Base-by-base conservation (phyloP, 2,329 filamentous ascomycete species). In the Orbilia brochopaga region DNA sequence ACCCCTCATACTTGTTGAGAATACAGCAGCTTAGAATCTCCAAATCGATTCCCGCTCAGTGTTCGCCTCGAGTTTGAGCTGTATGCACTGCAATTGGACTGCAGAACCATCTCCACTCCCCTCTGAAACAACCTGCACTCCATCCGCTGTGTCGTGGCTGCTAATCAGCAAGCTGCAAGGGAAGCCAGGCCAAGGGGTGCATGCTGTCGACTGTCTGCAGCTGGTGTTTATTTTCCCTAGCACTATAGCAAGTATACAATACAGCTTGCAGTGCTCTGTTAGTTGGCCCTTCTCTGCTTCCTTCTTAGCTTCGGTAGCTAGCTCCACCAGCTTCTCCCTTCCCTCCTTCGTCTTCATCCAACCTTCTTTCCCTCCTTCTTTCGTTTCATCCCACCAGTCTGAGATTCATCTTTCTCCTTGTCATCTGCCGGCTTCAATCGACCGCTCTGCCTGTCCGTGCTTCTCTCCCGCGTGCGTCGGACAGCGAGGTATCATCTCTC, bases 401-500 rank as follows among this genome's bases (percentile, higher is more conserved):
- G 30, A 32, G 17, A 21, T 48, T 56, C 40, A 13, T 30, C 48
- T 40, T 15, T 32, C n/a, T 19, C n/a, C 27, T 32, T 8, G 8
- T 8, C 44, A 17, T 5, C 19, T 17, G 44, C n/a, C 44, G 44
- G 19, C 7, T 15, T 19, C n/a, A 23, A 15, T 5, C n/a, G 44
- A 2, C 15, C 15, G 17, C 8, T 17, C 15, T 10, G 19, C 44
- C 15, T 10, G 19, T 21, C 19, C 17, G 19, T 21, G n/a, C 17
- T 21, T 19, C 44, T 48, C 21, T 19, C 11, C 44, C 44, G n/a
- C n/a, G n/a, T 8, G 27, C 27, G n/a, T 23, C 44, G 65, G 52
- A 66, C 44, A 62, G 64, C 57, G 57, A 69, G 56, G 51, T 69
- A 69, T 46, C 21, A 32, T 7, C 55, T n/a, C n/a, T 30, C 37